These are phyloP conservation scores for Cystobasidiopsis lactophilus DNA, from an alignment of 768 basidiomycete species.

Conservation along the genomic window DNA sequence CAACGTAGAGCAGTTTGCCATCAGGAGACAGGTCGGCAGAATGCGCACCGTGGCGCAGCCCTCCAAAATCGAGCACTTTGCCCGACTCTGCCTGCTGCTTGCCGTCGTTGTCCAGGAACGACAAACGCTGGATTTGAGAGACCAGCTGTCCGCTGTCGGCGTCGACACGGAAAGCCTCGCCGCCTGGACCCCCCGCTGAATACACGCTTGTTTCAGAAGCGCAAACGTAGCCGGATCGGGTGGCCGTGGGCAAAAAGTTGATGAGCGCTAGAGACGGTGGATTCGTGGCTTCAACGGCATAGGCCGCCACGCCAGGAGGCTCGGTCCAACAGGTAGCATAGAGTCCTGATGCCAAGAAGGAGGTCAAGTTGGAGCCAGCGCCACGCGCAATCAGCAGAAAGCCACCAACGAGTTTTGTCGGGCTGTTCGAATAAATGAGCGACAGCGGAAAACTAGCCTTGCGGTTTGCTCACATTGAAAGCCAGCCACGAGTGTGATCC, in stretches of 20 bases:
- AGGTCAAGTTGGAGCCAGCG: conserved; percentile 2
- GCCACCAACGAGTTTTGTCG: neutral
- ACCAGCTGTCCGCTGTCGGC: conserved; percentile 9
- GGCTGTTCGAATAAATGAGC: neutral
- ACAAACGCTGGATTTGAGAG: conserved; percentile 1
- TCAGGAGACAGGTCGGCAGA: conserved; percentile 19
- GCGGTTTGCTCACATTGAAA: conserved; percentile 5
- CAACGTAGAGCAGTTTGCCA: conserved; percentile 19
- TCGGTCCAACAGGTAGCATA: conserved; percentile 20
- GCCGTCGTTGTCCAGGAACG: conserved; percentile 3
- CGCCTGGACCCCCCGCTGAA: conserved; percentile 19
- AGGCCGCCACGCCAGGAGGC: conserved; percentile 17
- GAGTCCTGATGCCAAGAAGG: too few species aligned
- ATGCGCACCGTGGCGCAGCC: conserved; percentile 19
- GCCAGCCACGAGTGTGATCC: conserved; percentile 18
- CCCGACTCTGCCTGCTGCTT: neutral
- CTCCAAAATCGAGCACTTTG: conserved; percentile 20
- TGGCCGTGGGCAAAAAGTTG: conserved; percentile 11
- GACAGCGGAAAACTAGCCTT: too few species aligned
- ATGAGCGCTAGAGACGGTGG: conserved; percentile 10
- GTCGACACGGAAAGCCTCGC: conserved; percentile 16
- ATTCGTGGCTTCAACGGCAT: conserved; percentile 6
- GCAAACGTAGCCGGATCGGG: conserved; percentile 20
- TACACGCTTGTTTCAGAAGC: conserved; percentile 12
- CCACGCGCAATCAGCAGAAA: neutral